Percentiles rank a stretch among this genome's conserved stretches.
These are phyloP conservation scores for Neotropicomus parvogracilis DNA, from an alignment of 1,284 basidiomycete species.

Conservation along the genomic window DNA sequence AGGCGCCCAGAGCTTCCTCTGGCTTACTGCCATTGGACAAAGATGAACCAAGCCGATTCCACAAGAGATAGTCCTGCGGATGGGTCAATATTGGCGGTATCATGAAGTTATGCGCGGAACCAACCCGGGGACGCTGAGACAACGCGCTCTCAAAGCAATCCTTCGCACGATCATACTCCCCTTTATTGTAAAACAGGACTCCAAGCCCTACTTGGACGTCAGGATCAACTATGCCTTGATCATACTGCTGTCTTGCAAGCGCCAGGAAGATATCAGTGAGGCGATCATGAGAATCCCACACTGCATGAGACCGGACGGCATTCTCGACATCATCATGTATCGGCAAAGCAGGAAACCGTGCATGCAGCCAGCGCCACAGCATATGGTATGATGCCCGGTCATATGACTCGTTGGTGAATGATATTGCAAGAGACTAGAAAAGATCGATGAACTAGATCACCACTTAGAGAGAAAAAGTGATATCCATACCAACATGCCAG, in stretches of 20 bases:
- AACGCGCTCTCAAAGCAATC: conserved; percentile 92
- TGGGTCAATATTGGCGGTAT: neutral
- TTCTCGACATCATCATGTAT: conserved; percentile 57
- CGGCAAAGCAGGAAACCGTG: conserved; percentile 69
- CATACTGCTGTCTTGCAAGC: conserved; percentile 81
- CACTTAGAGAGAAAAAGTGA: neutral
- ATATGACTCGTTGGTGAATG: conserved; percentile 94
- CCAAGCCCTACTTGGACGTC: conserved; percentile 95
- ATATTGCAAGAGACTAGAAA: conserved; percentile 85
- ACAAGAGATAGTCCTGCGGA: conserved; percentile 83
- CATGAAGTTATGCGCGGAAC: conserved; percentile 9
- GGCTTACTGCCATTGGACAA: conserved; percentile 94
- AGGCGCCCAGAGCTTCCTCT: conserved; percentile 94
- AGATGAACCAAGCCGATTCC: conserved; percentile 95
- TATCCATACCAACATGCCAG: conserved; percentile 74
- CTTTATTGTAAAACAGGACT: conserved; percentile 87
- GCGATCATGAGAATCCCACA: conserved; percentile 83
- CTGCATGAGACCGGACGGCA: conserved; percentile 54
- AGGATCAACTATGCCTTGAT: conserved; percentile 72
- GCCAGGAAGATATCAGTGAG: conserved; percentile 83
- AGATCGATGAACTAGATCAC: conserved; percentile 1
- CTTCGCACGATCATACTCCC: conserved; percentile 75
- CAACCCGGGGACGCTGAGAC: conserved; percentile 67
- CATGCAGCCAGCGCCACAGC: conserved; percentile 82
- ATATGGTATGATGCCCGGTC: conserved; percentile 87